Evolutionary conservation across 805 yeast species (phyloP).

Genomic region (Ogataea ganodermae): DNA sequence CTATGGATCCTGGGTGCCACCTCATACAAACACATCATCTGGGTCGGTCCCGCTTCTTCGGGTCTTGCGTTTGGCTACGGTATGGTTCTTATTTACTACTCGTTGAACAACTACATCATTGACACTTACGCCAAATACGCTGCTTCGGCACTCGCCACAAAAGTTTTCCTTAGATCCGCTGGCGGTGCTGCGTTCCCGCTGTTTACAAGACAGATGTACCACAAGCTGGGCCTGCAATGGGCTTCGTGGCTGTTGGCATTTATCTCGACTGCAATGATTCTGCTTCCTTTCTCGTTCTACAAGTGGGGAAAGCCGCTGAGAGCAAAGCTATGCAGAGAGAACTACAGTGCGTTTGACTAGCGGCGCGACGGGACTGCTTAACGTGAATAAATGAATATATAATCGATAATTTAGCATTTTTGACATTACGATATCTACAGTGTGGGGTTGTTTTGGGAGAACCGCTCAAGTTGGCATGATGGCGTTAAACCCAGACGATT

Average conservation of each 20-base stretch:
- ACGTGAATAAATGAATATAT: not conserved
- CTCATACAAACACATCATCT: slow-evolving; percentile 62
- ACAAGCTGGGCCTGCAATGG: slow-evolving; percentile 73
- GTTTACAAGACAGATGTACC: slow-evolving; percentile 80
- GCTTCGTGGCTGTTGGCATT: slow-evolving; percentile 79
- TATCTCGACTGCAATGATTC: slow-evolving; percentile 73
- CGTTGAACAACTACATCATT: slow-evolving; percentile 77
- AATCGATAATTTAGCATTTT: too few relatives aligned
- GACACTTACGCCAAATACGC: slow-evolving; percentile 86
- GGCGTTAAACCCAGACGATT: not conserved
- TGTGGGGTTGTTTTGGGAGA: not conserved
- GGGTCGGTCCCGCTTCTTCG: slow-evolving; percentile 65
- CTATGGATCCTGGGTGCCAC: slow-evolving; percentile 82
- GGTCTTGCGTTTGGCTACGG: slow-evolving; percentile 64
- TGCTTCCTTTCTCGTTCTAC: slow-evolving; percentile 71
- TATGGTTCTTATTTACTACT: slow-evolving; percentile 60
- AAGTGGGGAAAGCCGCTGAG: slow-evolving; percentile 65
- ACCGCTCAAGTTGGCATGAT: not conserved
- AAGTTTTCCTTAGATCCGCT: slow-evolving; percentile 76
- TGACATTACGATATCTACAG: not conserved
- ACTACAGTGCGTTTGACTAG: slow-evolving; percentile 45
- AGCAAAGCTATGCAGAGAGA: slow-evolving; percentile 65
- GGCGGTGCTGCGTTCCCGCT: slow-evolving; percentile 89
- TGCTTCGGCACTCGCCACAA: slow-evolving; percentile 79
- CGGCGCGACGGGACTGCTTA: not conserved